Conservation (phyloP, 1,139 yeast genomes). For the Geotrichum citri-aurantii region DNA sequence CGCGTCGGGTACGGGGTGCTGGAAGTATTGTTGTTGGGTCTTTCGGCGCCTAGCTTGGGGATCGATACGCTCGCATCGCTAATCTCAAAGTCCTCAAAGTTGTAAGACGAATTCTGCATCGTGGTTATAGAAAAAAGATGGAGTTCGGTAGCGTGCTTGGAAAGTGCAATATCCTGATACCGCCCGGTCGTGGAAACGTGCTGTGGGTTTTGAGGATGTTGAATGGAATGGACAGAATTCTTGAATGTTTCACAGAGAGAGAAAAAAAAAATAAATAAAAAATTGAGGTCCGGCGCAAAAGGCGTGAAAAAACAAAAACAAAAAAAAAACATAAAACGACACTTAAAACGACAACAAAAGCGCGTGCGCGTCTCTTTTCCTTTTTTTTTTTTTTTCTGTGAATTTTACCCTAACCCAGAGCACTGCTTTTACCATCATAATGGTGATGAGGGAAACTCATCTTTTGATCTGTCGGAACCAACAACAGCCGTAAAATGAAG, state of each 20-base stretch:
- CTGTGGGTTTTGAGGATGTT: not conserved
- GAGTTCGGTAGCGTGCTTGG: not conserved
- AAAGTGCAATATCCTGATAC: not conserved
- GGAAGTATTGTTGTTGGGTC: not conserved
- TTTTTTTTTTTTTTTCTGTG: constrained; percentile 4
- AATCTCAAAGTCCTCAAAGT: constrained; percentile 24
- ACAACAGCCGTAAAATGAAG: constrained; percentile 1
- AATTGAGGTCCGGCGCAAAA: not conserved
- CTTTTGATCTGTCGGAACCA: not conserved
- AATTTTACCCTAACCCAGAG: not conserved
- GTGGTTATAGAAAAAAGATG: not conserved
- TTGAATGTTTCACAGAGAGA: not conserved
- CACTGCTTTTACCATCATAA: not conserved
- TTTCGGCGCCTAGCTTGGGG: constrained; percentile 9
- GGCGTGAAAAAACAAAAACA: not conserved
- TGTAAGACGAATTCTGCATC: constrained; percentile 6
- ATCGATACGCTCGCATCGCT: constrained; percentile 15
- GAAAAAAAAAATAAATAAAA: not conserved
- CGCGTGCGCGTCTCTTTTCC: constrained; percentile 5
- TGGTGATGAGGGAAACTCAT: not conserved
- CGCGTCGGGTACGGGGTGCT: constrained; percentile 11
- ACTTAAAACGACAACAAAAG: not conserved
- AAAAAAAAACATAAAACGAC: not conserved
- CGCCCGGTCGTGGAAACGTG: not conserved
- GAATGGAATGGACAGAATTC: not conserved